Evolutionary conservation across 1,284 basidiomycete species (phyloP), one percentile per base, ranked within the genome.

Genomic region (Prillingera fragicola): DNA sequence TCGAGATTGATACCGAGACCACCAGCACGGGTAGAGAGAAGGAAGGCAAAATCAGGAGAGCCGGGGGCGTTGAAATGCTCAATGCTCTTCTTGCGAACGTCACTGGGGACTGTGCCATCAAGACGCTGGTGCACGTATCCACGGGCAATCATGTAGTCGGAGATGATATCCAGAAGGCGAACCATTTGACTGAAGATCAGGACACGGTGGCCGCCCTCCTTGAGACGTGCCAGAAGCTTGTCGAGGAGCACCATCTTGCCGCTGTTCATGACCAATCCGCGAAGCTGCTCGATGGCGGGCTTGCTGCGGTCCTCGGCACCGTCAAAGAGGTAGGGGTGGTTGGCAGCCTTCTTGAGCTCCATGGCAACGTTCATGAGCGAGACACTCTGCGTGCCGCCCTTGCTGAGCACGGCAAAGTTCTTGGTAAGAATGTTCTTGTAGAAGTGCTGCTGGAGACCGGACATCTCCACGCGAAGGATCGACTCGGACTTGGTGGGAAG

Each of bases 131-230:
- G 84, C 17, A 80, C 81, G 65, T 95, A 98, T 27, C 86, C 85
- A 33, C 95, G 80, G 33, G 94, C 75, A 21, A 75, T 75, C 83
- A 97, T 91, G 72, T 97, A 98, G 72, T 99, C 95, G 51, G 87
- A 92, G 56, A 99, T 80, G 67, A 99, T 98, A 71, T 99, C 95
- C 29, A 99, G 80, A 81, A 98, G 89, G 50, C 94, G 84, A 38
- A 98, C 94, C 95, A 99, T 98, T 63, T 97, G 92, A 0, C 92
- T 97, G 69, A 97, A 97, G 58, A 97, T 94, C 37, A 97, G 77
- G 18, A 89, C 79, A 1, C 92, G 84, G 64, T 96, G 91, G n/a
- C 88, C 88, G 63, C 92, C 89, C 50, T 82, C 82, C 65, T 87
- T 88, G 48, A 99, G 80, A 41, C 89, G 82, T 22, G 79, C 80